These are phyloP conservation scores for Mortierella claussenii DNA, from an alignment of 192 early-diverging fungal genomes.

Conservation along the genomic window DNA sequence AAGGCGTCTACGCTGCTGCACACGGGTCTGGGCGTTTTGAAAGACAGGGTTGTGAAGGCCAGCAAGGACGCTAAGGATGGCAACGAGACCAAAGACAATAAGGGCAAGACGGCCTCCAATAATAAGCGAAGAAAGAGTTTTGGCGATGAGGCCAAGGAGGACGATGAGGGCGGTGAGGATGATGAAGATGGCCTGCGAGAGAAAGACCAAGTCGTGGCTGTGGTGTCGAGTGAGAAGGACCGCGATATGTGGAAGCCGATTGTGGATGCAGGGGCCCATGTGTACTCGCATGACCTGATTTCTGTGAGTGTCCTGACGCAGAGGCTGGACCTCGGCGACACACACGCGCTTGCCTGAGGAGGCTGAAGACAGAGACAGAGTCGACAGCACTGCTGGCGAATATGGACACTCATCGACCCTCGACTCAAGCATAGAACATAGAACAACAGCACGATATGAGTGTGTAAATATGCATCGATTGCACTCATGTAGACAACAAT, in stretches of 20 bases:
- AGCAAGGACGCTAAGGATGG: background rate
- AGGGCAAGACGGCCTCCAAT: too few relatives aligned
- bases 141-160: background rate
- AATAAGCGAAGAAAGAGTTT: background rate
- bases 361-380: too few relatives aligned
- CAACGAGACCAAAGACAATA: background rate
- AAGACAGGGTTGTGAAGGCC: constrained; percentile 16
- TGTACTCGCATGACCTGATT: constrained; percentile 46
- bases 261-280: constrained; percentile 11
- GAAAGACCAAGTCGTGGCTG: constrained; percentile 21
- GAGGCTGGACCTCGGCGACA: constrained; percentile 19
- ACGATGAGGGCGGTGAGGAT: background rate
- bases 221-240: constrained; percentile 41
- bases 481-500: too few relatives aligned
- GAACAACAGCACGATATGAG: too few relatives aligned
- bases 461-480: too few relatives aligned
- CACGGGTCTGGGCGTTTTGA: constrained; percentile 27
- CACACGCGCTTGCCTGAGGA: constrained; percentile 21
- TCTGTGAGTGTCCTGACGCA: constrained; percentile 23
- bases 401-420: background rate
- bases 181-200: background rate
- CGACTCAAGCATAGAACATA: too few relatives aligned
- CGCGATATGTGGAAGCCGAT: constrained; percentile 41
- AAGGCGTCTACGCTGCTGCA: constrained; percentile 24
- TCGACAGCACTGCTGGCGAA: background rate